Conservation (phyloP, 805 yeast species). For the Wickerhamomyces sydowiorum region DNA sequence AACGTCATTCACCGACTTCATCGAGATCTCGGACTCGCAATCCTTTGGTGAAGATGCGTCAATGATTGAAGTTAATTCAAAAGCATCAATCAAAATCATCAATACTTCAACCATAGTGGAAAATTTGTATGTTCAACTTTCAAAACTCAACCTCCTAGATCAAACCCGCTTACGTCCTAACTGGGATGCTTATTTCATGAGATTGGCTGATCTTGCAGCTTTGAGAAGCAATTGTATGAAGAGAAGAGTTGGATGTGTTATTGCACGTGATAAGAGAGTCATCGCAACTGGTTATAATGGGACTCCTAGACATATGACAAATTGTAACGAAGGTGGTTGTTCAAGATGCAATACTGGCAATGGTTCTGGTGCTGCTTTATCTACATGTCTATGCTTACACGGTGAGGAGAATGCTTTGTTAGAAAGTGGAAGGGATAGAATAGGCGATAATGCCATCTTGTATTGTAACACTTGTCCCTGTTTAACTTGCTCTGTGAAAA, state of each 20-base stretch:
- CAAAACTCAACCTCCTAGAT: conserved; percentile 41
- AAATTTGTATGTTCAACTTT: conserved; percentile 32
- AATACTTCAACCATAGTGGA: conserved; percentile 37
- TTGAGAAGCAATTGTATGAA: conserved; percentile 94
- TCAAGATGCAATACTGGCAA: conserved; percentile 74
- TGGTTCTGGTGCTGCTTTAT: conserved; percentile 54
- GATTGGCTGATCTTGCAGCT: conserved; percentile 89
- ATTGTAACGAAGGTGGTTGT: conserved; percentile 97
- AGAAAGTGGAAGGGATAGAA: conserved; percentile 89
- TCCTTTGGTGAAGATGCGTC: conserved; percentile 19
- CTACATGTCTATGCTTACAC: conserved; percentile 89
- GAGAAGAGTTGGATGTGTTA: conserved; percentile 93
- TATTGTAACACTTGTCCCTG: conserved; percentile 99
- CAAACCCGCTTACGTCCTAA: conserved; percentile 70
- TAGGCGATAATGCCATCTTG: conserved; percentile 56
- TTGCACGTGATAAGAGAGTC: conserved; percentile 79
- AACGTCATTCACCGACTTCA: conserved; percentile 28
- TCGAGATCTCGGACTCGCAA: conserved; percentile 29
- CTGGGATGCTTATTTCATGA: conserved; percentile 97
- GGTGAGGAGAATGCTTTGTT: conserved; percentile 96
- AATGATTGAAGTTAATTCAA: conserved; percentile 36
- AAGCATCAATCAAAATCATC: conserved; percentile 53
- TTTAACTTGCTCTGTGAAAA: conserved; percentile 90
- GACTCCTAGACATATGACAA: conserved; percentile 81
- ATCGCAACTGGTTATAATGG: conserved; percentile 98